Evolutionary conservation across 495 filamentous ascomycete species (phyloP).

Genomic region (Aspergillus carlsbadensis): DNA sequence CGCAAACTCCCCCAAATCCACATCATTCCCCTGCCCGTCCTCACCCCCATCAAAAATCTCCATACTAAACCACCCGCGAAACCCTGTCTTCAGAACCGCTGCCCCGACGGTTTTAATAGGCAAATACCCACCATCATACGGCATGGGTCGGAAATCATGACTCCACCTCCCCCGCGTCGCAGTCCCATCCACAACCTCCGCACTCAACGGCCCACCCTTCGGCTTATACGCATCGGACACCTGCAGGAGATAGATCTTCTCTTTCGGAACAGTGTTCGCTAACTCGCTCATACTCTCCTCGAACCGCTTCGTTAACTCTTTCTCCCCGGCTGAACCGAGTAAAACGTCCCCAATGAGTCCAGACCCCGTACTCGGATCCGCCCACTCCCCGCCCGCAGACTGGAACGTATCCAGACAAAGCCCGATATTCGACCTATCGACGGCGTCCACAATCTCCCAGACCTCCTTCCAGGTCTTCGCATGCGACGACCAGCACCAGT

Average conservation of each 20-base stretch:
- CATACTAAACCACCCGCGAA: slow-evolving; percentile 69
- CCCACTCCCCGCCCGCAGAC: slow-evolving; percentile 72
- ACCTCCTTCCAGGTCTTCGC: slow-evolving; percentile 67
- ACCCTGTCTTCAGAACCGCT: slow-evolving; percentile 70
- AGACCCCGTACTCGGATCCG: slow-evolving; percentile 65
- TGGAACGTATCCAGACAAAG: slow-evolving; percentile 85
- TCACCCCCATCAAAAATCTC: slow-evolving; percentile 73
- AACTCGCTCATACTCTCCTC: slow-evolving; percentile 54
- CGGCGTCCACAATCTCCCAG: slow-evolving; percentile 63
- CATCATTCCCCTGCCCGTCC: slow-evolving; percentile 48
- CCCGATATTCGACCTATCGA: slow-evolving; percentile 65
- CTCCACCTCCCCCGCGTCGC: slow-evolving; percentile 69
- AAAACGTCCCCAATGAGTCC: slow-evolving; percentile 52
- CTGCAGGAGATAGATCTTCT: slow-evolving; percentile 77
- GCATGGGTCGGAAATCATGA: slow-evolving; percentile 66
- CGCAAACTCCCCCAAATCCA: slow-evolving; percentile 50
- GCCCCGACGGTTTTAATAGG: slow-evolving; percentile 63
- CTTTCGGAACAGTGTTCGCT: slow-evolving; percentile 53
- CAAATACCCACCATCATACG: slow-evolving; percentile 71
- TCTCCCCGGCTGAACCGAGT: not conserved
- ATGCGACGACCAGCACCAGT: slow-evolving; percentile 81
- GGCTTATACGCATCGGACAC: slow-evolving; percentile 77
- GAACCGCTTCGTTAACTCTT: slow-evolving; percentile 51
- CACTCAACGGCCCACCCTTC: slow-evolving; percentile 33
- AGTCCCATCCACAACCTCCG: slow-evolving; percentile 33